phyloP scores from a whole-genome alignment of 306 rosid species.

The Begonia loranthoides region DNA sequence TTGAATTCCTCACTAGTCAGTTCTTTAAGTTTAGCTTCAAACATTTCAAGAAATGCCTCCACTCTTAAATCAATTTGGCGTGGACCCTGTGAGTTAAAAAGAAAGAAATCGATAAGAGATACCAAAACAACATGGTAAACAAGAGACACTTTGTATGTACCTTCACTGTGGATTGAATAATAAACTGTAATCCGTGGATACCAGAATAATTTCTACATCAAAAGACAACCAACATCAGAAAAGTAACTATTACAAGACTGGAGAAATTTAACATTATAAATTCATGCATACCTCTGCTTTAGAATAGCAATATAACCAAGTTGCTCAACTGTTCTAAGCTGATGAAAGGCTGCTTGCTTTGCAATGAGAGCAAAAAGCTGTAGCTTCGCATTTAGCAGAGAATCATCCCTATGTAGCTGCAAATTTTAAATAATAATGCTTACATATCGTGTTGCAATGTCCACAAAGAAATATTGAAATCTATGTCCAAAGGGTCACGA shows the following conservation, averaged over 20 bases:
- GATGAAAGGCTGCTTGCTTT: slow-evolving; percentile 88
- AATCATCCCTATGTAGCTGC: slow-evolving; percentile 81
- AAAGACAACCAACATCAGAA: slow-evolving; percentile 6
- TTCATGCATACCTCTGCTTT: slow-evolving; percentile 44
- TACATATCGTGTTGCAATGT: too few relatives aligned
- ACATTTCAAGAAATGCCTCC: slow-evolving; percentile 64
- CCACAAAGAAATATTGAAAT: too few relatives aligned
- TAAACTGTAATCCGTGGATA: slow-evolving; percentile 64
- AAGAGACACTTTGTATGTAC: slow-evolving; percentile 21
- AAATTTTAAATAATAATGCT: slow-evolving; percentile 14
- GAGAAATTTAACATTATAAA: slow-evolving; percentile 5
- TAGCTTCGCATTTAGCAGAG: slow-evolving; percentile 72
- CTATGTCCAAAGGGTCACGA: too few relatives aligned
- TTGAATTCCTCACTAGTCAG: slow-evolving; percentile 78
- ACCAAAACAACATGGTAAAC: slow-evolving; percentile 2
- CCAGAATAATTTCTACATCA: slow-evolving; percentile 66
- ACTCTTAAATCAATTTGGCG: slow-evolving; percentile 63
- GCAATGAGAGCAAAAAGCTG: slow-evolving; percentile 83
- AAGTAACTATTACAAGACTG: slow-evolving; percentile 4
- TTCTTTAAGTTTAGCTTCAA: slow-evolving; percentile 58
- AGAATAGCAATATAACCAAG: slow-evolving; percentile 79
- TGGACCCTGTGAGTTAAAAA: slow-evolving; percentile 49
- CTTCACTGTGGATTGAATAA: slow-evolving; percentile 82
- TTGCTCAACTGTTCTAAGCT: slow-evolving; percentile 94
- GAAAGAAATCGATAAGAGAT: slow-evolving; percentile 5